phyloP scores from a whole-genome alignment of 768 basidiomycete species.

The Russula sp. region DNA sequence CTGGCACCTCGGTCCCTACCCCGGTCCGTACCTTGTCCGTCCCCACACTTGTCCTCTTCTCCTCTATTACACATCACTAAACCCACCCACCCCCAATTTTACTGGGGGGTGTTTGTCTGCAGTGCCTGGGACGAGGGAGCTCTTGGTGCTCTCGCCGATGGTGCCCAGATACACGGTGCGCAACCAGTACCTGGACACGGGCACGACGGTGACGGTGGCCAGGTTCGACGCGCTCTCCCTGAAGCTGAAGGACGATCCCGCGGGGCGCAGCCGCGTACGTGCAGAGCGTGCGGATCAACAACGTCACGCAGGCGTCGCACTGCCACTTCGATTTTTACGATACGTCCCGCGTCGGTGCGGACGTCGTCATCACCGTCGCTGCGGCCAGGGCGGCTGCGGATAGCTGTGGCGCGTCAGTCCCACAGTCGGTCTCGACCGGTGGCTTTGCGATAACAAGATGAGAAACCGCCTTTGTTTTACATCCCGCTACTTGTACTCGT shows the following conservation, averaged over 20 bases:
- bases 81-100: no score
- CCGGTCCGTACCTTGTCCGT: no score
- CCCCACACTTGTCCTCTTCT: no score
- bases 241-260: slow-evolving; percentile 54
- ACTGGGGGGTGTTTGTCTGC: neutral
- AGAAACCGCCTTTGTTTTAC: neutral
- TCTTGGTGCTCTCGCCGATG: slow-evolving; percentile 62
- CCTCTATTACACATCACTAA: no score
- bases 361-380: no score
- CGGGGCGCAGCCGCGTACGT: slow-evolving; percentile 44
- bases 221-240: slow-evolving; percentile 55
- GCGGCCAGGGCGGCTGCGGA: no score
- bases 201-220: slow-evolving; percentile 54
- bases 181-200: slow-evolving; percentile 55
- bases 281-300: slow-evolving; percentile 54
- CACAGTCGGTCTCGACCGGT: slow-evolving; percentile 59
- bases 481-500: neutral
- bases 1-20: no score
- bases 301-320: slow-evolving; percentile 40
- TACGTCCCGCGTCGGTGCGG: slow-evolving; percentile 40
- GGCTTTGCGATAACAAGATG: slow-evolving; percentile 42
- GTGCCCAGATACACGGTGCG: slow-evolving; percentile 65
- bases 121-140: slow-evolving; percentile 62
- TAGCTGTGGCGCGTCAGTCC: slow-evolving; percentile 29
- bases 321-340: slow-evolving; percentile 73